A percentile compares a stretch with the other conserved stretches of the same genome.
phyloP scores from a whole-genome alignment of 306 rosid genomes.

The Sicyos baderoa region DNA sequence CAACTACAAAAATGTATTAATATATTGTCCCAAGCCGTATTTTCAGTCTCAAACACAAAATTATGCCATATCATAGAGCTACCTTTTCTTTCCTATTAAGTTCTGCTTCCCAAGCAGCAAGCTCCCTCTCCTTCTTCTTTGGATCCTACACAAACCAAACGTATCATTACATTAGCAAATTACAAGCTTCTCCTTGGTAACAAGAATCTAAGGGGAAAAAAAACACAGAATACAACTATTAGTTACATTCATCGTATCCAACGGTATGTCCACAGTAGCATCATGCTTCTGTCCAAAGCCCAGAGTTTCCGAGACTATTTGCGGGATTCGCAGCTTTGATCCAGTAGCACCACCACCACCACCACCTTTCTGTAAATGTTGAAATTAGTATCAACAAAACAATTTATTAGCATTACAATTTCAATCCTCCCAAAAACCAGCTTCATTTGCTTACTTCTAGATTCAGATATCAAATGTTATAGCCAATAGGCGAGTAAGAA shows the following conservation, averaged over 20 bases:
- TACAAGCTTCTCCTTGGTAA: conserved; percentile 19
- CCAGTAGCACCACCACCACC: conserved; percentile 52
- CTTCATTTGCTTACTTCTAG: not conserved
- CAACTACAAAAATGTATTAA: conserved; percentile 10
- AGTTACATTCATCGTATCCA: conserved; percentile 62
- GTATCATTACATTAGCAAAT: conserved; percentile 23
- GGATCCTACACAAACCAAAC: conserved; percentile 49
- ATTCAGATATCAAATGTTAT: conserved; percentile 5
- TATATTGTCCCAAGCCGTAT: conserved; percentile 5
- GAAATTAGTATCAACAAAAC: conserved; percentile 1
- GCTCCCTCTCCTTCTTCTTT: conserved; percentile 68
- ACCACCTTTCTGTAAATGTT: conserved; percentile 43
- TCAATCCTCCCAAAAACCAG: not conserved
- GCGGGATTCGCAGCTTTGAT: conserved; percentile 65
- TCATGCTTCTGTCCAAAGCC: conserved; percentile 86
- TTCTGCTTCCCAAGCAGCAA: conserved; percentile 90
- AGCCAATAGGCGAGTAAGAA: not conserved
- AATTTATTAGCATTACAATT: not conserved
- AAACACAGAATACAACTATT: conserved; percentile 5
- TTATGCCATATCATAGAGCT: not conserved
- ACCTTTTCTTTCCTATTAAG: conserved; percentile 81
- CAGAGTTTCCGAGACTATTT: conserved; percentile 48
- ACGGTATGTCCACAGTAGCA: conserved; percentile 83
- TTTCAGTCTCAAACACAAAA: not conserved
- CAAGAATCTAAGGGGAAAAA: conserved; percentile 14